Percentiles rank a stretch among this genome's conserved stretches.
Evolutionary conservation across 2,329 filamentous ascomycete genomes (phyloP).

Genomic region (Paracamarosporium sp.): DNA sequence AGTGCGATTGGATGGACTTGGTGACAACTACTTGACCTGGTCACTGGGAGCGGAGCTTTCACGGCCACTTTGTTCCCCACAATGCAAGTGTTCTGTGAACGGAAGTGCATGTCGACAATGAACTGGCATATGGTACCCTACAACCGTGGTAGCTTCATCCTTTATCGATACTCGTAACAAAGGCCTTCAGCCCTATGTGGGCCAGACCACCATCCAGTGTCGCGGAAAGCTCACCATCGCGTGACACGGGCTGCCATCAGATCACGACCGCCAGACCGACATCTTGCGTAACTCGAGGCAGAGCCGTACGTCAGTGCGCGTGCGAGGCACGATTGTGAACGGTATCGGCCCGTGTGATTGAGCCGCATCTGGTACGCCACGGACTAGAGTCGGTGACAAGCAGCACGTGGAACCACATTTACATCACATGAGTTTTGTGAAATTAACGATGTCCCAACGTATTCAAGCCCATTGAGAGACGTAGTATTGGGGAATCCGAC

Average conservation of each 20-base stretch:
- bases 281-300: background rate
- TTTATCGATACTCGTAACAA: constrained; percentile 3
- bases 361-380: background rate
- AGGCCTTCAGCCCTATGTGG: background rate
- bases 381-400: background rate
- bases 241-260: background rate
- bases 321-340: background rate
- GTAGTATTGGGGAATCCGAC: background rate
- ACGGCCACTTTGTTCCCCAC: constrained; percentile 18
- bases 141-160: background rate
- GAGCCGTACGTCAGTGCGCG: background rate
- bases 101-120: constrained; percentile 22
- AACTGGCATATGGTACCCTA: constrained; percentile 8
- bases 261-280: background rate
- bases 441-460: background rate
- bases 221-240: background rate
- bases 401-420: background rate
- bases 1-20: background rate
- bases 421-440: background rate
- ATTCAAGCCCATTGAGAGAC: background rate
- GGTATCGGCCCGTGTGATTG: background rate
- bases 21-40: background rate
- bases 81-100: constrained; percentile 23
- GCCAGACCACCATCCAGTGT: background rate
- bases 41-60: constrained; percentile 18